Evolutionary conservation across 768 basidiomycete species (phyloP).

Genomic region (Phanerochaete sordida): DNA sequence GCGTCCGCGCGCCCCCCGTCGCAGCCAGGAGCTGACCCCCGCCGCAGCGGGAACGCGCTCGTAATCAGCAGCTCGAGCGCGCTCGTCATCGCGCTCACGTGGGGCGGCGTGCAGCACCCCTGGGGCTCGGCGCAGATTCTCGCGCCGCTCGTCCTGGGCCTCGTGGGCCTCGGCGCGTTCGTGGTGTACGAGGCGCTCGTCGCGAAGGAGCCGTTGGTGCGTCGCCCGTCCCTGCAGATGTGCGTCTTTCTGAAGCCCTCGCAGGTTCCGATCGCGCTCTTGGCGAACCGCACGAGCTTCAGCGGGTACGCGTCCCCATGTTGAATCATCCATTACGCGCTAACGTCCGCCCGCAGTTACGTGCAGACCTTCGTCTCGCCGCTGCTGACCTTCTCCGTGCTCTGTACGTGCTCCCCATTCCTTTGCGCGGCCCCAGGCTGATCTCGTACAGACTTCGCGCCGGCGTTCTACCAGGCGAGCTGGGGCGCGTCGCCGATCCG

Average conservation of each 20-base stretch:
- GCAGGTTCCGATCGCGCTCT: slow-evolving; percentile 1
- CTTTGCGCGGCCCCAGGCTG: background rate
- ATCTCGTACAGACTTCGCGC: slow-evolving; percentile 3
- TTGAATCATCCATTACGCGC: background rate
- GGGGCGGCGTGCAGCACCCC: slow-evolving; percentile 32
- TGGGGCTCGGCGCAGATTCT: slow-evolving; percentile 31
- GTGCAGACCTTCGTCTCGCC: slow-evolving; percentile 9
- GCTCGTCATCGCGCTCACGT: slow-evolving; percentile 20
- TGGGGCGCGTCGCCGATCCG: slow-evolving; percentile 8
- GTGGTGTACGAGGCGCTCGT: slow-evolving; percentile 26
- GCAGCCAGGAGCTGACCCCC: background rate
- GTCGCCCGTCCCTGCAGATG: background rate
- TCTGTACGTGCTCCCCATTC: background rate
- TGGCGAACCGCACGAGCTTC: slow-evolving; percentile 12
- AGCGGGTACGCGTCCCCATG: slow-evolving; percentile 5
- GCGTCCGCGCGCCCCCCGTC: background rate
- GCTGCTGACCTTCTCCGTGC: background rate
- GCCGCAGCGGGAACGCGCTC: slow-evolving; percentile 21
- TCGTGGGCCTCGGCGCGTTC: slow-evolving; percentile 28
- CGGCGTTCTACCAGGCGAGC: slow-evolving; percentile 9
- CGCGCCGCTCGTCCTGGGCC: slow-evolving; percentile 33
- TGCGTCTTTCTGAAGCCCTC: background rate
- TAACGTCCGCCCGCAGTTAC: background rate
- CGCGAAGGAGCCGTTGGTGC: slow-evolving; percentile 23
- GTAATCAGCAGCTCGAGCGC: slow-evolving; percentile 19